Conservation (phyloP, 345 rosid species). For the Linum lewisii region DNA sequence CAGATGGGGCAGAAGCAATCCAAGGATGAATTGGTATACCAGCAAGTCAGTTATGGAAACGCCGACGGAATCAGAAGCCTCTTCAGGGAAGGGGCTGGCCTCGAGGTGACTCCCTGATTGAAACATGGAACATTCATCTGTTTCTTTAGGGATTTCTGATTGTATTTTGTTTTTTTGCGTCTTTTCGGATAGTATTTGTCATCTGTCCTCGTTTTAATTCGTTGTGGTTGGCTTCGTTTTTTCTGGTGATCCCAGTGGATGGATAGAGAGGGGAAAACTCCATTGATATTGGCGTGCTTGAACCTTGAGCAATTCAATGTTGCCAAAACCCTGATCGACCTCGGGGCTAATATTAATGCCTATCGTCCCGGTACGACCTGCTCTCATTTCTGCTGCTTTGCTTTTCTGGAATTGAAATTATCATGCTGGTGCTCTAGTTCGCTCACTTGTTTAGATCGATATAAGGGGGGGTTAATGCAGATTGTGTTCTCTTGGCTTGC, state of each 20-base stretch:
- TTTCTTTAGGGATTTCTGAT: not conserved
- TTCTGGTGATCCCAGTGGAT: slow-evolving; percentile 48
- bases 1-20: slow-evolving; percentile 95
- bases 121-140: not conserved
- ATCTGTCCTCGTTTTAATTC: not conserved
- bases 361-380: slow-evolving; percentile 61
- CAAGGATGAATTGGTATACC: slow-evolving; percentile 73
- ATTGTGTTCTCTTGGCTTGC: not conserved
- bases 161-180: not conserved
- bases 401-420: too few species aligned
- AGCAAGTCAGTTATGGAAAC: slow-evolving; percentile 74
- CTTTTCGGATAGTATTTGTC: not conserved
- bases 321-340: slow-evolving; percentile 69
- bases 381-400: not conserved
- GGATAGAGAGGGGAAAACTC: slow-evolving; percentile 89
- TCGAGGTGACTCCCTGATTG: slow-evolving; percentile 47
- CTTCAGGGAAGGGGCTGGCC: slow-evolving; percentile 67
- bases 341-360: slow-evolving; percentile 79
- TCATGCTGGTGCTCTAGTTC: not conserved
- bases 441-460: not conserved
- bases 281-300: slow-evolving; percentile 77
- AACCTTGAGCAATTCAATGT: slow-evolving; percentile 51
- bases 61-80: slow-evolving; percentile 73
- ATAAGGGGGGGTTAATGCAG: not conserved
- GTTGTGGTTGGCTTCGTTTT: not conserved